phyloP scores from a whole-genome alignment of 1,139 yeast genomes.

The Debaryomyces sp. region DNA sequence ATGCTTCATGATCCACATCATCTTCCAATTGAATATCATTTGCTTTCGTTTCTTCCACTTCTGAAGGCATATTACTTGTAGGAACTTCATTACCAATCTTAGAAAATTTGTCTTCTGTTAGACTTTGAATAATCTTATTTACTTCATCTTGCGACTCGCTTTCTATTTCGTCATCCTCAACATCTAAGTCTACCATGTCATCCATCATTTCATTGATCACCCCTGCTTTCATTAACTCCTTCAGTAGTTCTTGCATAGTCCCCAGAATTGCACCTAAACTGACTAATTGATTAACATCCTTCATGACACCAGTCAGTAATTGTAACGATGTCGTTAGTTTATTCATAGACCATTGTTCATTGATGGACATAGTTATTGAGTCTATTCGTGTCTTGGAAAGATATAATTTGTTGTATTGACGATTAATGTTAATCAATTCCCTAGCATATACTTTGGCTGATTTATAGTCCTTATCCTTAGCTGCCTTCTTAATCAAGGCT shows the following conservation, averaged over 20 bases:
- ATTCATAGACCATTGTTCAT: conserved; percentile 87
- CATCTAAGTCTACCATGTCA: conserved; percentile 76
- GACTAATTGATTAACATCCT: conserved; percentile 80
- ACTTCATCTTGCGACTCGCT: conserved; percentile 74
- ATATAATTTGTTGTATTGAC: conserved; percentile 73
- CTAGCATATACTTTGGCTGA: conserved; percentile 79
- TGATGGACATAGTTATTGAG: conserved; percentile 83
- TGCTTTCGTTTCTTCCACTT: conserved; percentile 26
- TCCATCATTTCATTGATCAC: conserved; percentile 95
- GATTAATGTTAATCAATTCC: conserved; percentile 75
- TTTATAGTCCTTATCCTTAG: conserved; percentile 75
- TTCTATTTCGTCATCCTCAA: conserved; percentile 64
- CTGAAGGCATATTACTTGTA: conserved; percentile 34
- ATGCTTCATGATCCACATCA: conserved; percentile 71
- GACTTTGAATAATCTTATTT: conserved; percentile 49
- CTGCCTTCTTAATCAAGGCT: conserved; percentile 69
- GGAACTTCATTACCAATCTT: conserved; percentile 45
- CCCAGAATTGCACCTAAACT: conserved; percentile 78
- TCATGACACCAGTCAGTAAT: conserved; percentile 80
- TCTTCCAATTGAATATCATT: conserved; percentile 28
- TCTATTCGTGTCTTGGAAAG: conserved; percentile 85
- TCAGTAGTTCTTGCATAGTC: conserved; percentile 85
- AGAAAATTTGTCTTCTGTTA: conserved; percentile 45
- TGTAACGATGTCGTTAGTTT: conserved; percentile 84
- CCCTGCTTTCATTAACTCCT: conserved; percentile 89